These are phyloP conservation scores for Saccharomyces mikatae DNA, from an alignment of 805 yeast species.

Conservation along the genomic window DNA sequence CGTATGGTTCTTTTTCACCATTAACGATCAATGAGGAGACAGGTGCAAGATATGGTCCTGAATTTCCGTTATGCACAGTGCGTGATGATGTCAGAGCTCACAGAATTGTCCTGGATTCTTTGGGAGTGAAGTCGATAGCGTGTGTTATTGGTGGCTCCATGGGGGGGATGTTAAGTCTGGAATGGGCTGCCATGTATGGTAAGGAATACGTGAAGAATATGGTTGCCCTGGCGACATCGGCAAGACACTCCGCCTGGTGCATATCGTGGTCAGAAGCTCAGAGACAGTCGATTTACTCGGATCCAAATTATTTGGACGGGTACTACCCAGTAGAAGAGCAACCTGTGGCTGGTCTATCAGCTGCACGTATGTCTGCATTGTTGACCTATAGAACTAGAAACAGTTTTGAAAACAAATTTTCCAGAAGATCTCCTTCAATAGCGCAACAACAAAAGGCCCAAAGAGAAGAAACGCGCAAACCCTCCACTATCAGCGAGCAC, in stretches of 20 bases:
- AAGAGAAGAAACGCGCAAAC: conserved; percentile 13
- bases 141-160: conserved; percentile 92
- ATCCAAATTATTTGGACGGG: conserved; percentile 89
- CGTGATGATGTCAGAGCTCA: conserved; percentile 86
- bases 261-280: conserved; percentile 99
- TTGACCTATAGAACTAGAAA: conserved; percentile 88
- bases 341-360: conserved; percentile 80
- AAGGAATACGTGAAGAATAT: conserved; percentile 62
- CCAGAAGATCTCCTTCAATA: conserved; percentile 62
- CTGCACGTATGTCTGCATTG: conserved; percentile 96
- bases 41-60: conserved; percentile 79
- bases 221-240: conserved; percentile 87
- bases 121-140: conserved; percentile 75
- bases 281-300: conserved; percentile 90
- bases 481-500: conserved; percentile 52
- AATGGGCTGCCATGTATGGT: conserved; percentile 58
- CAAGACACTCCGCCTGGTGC: conserved; percentile 96
- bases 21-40: conserved; percentile 72
- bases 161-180: conserved; percentile 97
- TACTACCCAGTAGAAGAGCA: conserved; percentile 72
- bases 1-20: conserved; percentile 94
- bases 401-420: conserved; percentile 84
- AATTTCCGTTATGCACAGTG: conserved; percentile 88
- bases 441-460: conserved; percentile 28
- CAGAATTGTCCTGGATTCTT: conserved; percentile 61